Conservation (phyloP, 345 rosid genomes). For the Lepidium didymum region DNA sequence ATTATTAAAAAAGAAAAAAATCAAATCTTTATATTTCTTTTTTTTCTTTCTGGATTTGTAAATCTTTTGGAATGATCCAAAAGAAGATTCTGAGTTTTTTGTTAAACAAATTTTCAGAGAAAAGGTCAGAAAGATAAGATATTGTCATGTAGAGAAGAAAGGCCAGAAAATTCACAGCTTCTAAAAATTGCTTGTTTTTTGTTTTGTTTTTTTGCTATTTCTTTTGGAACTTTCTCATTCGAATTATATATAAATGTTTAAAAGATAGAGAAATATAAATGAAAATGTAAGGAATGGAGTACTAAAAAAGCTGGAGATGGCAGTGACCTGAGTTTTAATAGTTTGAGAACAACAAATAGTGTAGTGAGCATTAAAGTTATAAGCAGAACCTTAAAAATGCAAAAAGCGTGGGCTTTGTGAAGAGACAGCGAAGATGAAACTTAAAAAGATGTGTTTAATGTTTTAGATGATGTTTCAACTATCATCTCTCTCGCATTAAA, state of each 20-base stretch:
- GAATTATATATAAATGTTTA: too few relatives aligned
- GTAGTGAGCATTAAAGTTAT: conserved; percentile 22
- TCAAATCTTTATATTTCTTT: background rate
- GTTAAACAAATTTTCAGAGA: conserved; percentile 3
- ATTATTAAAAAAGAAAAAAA: too few relatives aligned
- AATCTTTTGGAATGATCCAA: conserved; percentile 24
- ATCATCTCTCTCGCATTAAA: background rate
- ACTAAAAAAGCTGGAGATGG: conserved; percentile 18
- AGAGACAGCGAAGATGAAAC: conserved; percentile 7
- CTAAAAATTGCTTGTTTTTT: conserved; percentile 4
- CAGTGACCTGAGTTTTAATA: conserved; percentile 3
- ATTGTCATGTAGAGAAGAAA: conserved; percentile 9
- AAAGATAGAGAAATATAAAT: conserved; percentile 4
- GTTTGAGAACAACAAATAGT: background rate
- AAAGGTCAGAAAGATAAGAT: conserved; percentile 23
- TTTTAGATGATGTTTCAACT: background rate
- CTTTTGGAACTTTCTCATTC: conserved; percentile 10
- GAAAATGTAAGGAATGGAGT: conserved; percentile 13
- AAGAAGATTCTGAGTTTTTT: conserved; percentile 26
- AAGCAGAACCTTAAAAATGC: conserved; percentile 18
- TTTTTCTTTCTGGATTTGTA: conserved; percentile 16
- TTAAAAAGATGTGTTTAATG: conserved; percentile 10
- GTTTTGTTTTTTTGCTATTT: background rate
- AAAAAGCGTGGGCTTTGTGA: conserved; percentile 4
- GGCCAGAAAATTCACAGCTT: conserved; percentile 17